Conservation (phyloP, 2,329 filamentous ascomycete genomes). For the Juglanconis sp. region DNA sequence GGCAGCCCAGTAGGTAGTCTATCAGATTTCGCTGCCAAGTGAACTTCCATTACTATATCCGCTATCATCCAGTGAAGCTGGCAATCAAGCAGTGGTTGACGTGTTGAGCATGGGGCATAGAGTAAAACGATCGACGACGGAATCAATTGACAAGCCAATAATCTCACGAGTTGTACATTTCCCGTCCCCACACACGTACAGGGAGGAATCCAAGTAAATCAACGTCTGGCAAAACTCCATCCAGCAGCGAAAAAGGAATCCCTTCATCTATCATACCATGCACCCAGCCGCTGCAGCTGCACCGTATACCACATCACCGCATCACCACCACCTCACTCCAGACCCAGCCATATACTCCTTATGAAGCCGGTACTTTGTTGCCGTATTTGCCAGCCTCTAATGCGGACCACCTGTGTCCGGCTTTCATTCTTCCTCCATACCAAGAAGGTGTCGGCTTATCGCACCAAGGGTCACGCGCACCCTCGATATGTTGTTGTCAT, state of each 20-base stretch:
- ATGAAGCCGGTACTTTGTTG: not conserved
- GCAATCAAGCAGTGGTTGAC: not conserved
- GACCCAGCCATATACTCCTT: not conserved
- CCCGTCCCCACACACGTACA: not conserved
- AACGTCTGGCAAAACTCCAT: not conserved
- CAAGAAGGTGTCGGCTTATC: not conserved
- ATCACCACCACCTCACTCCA: not conserved
- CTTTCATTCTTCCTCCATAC: not conserved
- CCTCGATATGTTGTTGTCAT: not conserved
- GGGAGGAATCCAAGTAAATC: not conserved
- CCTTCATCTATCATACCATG: not conserved
- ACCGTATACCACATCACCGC: not conserved
- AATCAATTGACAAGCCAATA: constrained; percentile 5
- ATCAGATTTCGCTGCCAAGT: no score
- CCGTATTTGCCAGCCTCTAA: constrained; percentile 22
- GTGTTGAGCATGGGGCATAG: not conserved
- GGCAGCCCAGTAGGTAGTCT: no score
- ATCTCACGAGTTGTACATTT: not conserved
- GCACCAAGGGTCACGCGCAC: constrained; percentile 21
- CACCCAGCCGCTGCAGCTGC: not conserved
- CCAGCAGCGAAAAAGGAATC: not conserved
- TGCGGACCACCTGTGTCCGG: constrained; percentile 12
- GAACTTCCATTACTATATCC: no score
- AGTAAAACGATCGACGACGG: not conserved
- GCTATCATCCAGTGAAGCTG: no score